Evolutionary conservation across 1,284 basidiomycete genomes (phyloP).

Genomic region (Xerocomus minutiporus): DNA sequence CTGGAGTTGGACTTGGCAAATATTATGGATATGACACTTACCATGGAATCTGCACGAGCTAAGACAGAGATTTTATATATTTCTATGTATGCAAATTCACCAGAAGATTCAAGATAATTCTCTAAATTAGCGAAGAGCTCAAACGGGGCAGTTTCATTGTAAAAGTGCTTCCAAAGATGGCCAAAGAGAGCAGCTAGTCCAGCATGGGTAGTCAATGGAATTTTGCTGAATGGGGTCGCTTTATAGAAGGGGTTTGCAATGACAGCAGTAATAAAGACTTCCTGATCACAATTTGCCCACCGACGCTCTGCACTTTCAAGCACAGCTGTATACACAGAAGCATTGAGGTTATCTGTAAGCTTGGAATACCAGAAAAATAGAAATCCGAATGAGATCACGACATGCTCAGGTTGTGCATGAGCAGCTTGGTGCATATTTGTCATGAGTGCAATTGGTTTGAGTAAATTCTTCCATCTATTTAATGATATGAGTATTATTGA

Average conservation of each 20-base stretch:
- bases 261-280: constrained; percentile 10
- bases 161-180: background rate
- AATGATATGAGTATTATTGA: background rate
- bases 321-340: background rate
- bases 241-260: constrained; percentile 9
- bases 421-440: constrained; percentile 8
- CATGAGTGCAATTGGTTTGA: constrained; percentile 9
- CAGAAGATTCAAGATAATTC: background rate
- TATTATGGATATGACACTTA: background rate
- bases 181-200: constrained; percentile 3
- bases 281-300: constrained; percentile 9
- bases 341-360: background rate
- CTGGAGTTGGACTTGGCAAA: no score
- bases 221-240: background rate
- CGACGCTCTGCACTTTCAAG: constrained; percentile 4
- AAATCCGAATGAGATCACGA: constrained; percentile 11
- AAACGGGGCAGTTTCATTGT: no score
- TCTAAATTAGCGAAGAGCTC: constrained; percentile 7
- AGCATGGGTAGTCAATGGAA: background rate
- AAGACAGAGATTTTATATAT: constrained; percentile 2
- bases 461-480: constrained; percentile 9
- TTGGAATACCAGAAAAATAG: constrained; percentile 3
- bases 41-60: background rate
- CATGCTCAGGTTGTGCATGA: constrained; percentile 2
- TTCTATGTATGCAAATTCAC: constrained; percentile 5